Percentiles rank a stretch among this genome's conserved stretches.
phyloP scores from a whole-genome alignment of 768 basidiomycete species.

The Auriculariales sp. region DNA sequence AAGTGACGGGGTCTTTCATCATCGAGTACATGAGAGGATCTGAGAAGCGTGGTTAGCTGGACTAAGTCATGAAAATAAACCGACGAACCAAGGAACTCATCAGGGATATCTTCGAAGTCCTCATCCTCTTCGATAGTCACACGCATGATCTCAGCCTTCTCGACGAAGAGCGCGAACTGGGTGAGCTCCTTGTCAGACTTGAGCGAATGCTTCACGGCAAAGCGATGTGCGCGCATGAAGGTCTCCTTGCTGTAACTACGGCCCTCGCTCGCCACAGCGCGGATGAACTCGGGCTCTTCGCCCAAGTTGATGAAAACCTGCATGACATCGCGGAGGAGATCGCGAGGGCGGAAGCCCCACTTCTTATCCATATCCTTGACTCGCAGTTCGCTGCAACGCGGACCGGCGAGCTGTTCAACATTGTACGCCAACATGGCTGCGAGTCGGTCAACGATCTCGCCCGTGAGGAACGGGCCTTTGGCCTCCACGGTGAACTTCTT shows the following conservation, averaged over 20 bases:
- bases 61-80: constrained; percentile 4
- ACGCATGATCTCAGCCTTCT: constrained; percentile 73
- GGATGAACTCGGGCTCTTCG: constrained; percentile 61
- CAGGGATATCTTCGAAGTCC: constrained; percentile 83
- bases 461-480: constrained; percentile 85
- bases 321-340: constrained; percentile 70
- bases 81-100: constrained; percentile 78
- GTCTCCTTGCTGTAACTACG: constrained; percentile 76
- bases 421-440: constrained; percentile 98
- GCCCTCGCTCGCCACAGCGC: constrained; percentile 85
- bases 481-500: constrained; percentile 88
- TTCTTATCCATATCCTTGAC: constrained; percentile 71
- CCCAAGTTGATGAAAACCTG: constrained; percentile 85
- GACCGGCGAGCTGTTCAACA: constrained; percentile 76
- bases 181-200: constrained; percentile 70
- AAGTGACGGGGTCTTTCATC: constrained; percentile 88
- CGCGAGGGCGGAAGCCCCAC: constrained; percentile 75
- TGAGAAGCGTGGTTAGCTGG: constrained; percentile 15
- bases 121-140: constrained; percentile 76
- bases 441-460: constrained; percentile 87
- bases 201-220: constrained; percentile 44
- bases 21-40: constrained; percentile 83
- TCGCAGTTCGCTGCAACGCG: constrained; percentile 71
- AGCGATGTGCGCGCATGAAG: constrained; percentile 64
- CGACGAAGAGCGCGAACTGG: constrained; percentile 52